Evolutionary conservation across 345 rosid species (phyloP).

Genomic region (Cochlearia excelsa): DNA sequence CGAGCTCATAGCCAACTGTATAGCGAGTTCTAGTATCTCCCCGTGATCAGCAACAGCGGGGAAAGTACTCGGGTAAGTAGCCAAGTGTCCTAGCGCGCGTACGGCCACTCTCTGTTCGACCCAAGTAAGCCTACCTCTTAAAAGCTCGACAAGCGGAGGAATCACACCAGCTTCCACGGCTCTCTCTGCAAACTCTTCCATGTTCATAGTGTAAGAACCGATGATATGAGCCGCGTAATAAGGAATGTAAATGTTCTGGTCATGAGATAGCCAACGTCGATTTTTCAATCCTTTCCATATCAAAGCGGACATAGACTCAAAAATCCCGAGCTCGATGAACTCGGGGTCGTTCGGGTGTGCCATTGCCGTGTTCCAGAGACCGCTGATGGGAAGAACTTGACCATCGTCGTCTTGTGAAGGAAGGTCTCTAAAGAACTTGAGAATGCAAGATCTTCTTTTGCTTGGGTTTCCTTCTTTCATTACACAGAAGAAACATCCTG

Average conservation of each 20-base stretch:
- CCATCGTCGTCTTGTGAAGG: slow-evolving; percentile 96
- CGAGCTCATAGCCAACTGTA: slow-evolving; percentile 89
- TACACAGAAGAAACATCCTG: slow-evolving; percentile 98
- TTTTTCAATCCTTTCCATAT: slow-evolving; percentile 97
- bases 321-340: slow-evolving; percentile 91
- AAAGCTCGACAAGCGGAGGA: slow-evolving; percentile 84
- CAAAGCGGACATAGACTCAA: slow-evolving; percentile 93
- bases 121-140: slow-evolving; percentile 96
- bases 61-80: slow-evolving; percentile 85
- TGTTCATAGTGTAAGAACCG: slow-evolving; percentile 98
- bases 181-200: slow-evolving; percentile 93
- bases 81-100: slow-evolving; percentile 92
- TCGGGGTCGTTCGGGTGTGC: slow-evolving; percentile 99
- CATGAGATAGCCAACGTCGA: slow-evolving; percentile 92
- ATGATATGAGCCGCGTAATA: slow-evolving; percentile 98
- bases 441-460: slow-evolving; percentile 83
- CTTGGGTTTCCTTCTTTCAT: slow-evolving; percentile 99
- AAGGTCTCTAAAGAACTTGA: slow-evolving; percentile 91
- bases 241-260: slow-evolving; percentile 95
- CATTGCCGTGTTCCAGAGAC: slow-evolving; percentile 99
- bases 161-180: slow-evolving; percentile 85
- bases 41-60: slow-evolving; percentile 71
- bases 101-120: slow-evolving; percentile 98
- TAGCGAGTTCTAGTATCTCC: slow-evolving; percentile 88
- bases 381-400: slow-evolving; percentile 97